Percentiles rank a stretch among this genome's conserved stretches.
Evolutionary conservation across 2,329 filamentous ascomycete species (phyloP).

Genomic region (Ophiostoma sp.): DNA sequence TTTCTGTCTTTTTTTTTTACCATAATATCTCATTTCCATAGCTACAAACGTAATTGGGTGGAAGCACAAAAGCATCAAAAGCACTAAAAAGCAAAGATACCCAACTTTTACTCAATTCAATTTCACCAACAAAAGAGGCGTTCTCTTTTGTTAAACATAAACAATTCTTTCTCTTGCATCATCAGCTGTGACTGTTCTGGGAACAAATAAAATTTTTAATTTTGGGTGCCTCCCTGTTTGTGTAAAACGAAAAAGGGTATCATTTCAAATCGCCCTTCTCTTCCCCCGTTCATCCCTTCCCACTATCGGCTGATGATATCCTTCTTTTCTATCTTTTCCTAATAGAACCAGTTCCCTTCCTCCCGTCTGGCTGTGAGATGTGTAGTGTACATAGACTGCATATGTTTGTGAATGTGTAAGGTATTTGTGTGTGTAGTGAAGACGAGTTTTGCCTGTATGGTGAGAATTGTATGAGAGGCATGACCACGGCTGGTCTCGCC

Average conservation of each 20-base stretch:
- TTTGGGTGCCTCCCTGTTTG: conserved; percentile 19
- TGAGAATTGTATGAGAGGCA: background rate
- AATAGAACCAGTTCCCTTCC: background rate
- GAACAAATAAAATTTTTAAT: conserved; percentile 6
- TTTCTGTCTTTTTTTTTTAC: background rate
- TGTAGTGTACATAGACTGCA: background rate
- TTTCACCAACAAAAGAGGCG: background rate
- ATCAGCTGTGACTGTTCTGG: background rate
- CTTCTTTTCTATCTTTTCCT: background rate
- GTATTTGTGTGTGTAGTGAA: background rate
- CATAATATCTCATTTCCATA: background rate
- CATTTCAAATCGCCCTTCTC: conserved; percentile 24
- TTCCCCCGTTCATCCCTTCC: background rate
- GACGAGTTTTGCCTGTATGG: background rate
- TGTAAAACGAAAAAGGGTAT: conserved; percentile 32
- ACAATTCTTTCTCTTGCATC: background rate
- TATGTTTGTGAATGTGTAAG: background rate
- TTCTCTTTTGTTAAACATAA: background rate
- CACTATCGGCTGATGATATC: background rate
- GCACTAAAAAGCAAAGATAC: conserved; percentile 15
- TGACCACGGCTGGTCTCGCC: background rate
- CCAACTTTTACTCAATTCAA: conserved; percentile 1
- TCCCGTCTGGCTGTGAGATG: background rate
- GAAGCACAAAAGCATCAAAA: conserved; percentile 6
- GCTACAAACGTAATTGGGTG: background rate